Base-by-base conservation (phyloP, 2,329 filamentous ascomycete genomes). In the Botrytis byssoidea region DNA sequence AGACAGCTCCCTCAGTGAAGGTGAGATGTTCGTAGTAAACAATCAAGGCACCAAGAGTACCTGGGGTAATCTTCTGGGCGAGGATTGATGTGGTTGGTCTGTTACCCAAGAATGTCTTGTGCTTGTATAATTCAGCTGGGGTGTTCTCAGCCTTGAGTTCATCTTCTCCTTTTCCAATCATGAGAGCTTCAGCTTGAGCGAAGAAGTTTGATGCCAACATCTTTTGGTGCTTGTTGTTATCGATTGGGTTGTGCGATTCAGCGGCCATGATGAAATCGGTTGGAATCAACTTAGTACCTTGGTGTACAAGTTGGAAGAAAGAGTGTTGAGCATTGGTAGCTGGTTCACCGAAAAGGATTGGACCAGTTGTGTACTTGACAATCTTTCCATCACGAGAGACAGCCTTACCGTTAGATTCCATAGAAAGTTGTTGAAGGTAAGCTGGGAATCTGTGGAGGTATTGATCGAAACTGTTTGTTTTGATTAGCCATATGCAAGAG, bases 251-350 rank as follows among this genome's bases (percentile, higher is more conserved):
- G 89, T 99, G 96, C 73, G 94, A 97, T 86, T 98, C 90, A 77
- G 94, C 95, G 57, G 96, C 96, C 79, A 99, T 87, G 85, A 99
- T 97, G 87, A 99, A 99, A 85, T 99, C 96, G 79, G 95, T 92
- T 25, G 96, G 96, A 82, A 99, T 98, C 81, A 99, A 91, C 90
- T 98, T 98, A 80, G 96, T 99, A 81, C 96, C 96, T 85, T 99
- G 96, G 88, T 99, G 96, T 74, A 99, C 91, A 66, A 99, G 92
- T 89, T 99, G 96, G 92, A 97, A 99, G 91, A 99, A 99, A 75
- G 96, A 98, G 89, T 99, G 96, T 87, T 99, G 96, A 63, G 96
- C 96, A 83, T 99, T 99, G 83, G 96, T 99, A 85, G 94, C 97
- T 71, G 96, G 96, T 88, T 99, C 96, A 82, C 96, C 96, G 82